Evolutionary conservation across 2,329 filamentous ascomycete species (phyloP).

Genomic region (Dothiorella sarmentorum): DNA sequence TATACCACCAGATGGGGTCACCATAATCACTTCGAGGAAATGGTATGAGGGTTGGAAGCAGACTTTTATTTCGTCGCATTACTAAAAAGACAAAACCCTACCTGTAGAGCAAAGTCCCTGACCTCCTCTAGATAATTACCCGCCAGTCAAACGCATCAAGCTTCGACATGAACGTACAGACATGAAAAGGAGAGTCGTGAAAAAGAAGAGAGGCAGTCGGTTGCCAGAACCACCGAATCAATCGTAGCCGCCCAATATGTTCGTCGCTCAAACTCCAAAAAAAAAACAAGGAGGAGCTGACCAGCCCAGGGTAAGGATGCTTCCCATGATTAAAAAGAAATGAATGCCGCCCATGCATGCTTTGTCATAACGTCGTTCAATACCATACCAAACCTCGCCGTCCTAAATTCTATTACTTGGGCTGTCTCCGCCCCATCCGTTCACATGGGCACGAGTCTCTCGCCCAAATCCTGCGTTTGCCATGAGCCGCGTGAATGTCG

Average conservation of each 20-base stretch:
- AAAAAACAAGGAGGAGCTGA: not conserved
- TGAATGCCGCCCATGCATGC: conserved; percentile 13
- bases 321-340: conserved; percentile 13
- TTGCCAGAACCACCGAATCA: not conserved
- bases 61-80: not conserved
- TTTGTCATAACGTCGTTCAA: conserved; percentile 9
- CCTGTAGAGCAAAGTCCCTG: not conserved
- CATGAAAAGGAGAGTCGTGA: not conserved
- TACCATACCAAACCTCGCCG: not conserved
- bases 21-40: not conserved
- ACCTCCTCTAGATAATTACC: not conserved
- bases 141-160: conserved; percentile 12
- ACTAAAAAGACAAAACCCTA: conserved; percentile 11
- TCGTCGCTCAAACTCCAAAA: not conserved
- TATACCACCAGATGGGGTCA: too few relatives aligned
- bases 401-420: conserved; percentile 12
- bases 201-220: not conserved
- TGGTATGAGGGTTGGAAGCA: not conserved
- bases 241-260: not conserved
- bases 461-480: conserved; percentile 37
- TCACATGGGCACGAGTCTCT: conserved; percentile 10
- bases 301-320: not conserved
- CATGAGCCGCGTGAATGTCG: conserved; percentile 43
- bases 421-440: conserved; percentile 3
- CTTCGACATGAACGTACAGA: conserved; percentile 4